Conservation (phyloP, 139 green algal species). For the Diplosphaera chodatii region DNA sequence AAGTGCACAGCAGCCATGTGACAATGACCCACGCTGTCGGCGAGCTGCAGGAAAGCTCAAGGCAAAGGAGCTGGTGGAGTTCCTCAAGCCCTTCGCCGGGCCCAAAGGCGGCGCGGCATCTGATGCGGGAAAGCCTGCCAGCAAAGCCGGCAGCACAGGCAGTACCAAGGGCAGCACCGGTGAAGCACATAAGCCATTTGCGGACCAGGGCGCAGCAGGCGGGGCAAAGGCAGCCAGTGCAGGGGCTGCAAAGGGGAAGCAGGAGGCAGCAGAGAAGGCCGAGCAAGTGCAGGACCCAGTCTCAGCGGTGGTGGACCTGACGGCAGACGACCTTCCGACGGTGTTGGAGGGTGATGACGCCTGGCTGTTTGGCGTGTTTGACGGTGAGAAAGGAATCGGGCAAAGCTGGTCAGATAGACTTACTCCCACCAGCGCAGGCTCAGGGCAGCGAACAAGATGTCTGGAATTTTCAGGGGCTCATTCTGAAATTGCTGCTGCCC, state of each 20-base stretch:
- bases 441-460: too few relatives aligned
- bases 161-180: too few relatives aligned
- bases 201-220: not conserved
- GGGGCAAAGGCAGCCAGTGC: too few relatives aligned
- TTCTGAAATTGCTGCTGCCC: too few relatives aligned
- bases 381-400: too few relatives aligned
- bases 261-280: conserved; percentile 9
- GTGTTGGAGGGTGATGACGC: not conserved
- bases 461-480: too few relatives aligned
- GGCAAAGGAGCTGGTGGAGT: conserved; percentile 20
- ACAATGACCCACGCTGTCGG: too few relatives aligned
- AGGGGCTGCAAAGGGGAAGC: not conserved
- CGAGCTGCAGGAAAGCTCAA: conserved; percentile 26
- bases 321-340: not conserved
- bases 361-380: not conserved
- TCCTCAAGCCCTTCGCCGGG: conserved; percentile 15
- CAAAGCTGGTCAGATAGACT: too few relatives aligned
- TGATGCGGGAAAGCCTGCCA: not conserved
- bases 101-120: not conserved
- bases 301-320: conserved; percentile 2
- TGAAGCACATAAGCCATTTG: not conserved
- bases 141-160: not conserved
- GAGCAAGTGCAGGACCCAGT: conserved; percentile 18
- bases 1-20: too few relatives aligned
- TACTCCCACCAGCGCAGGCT: too few relatives aligned